Conservation (phyloP, 805 yeast species). For the Dipodascus geniculatus region DNA sequence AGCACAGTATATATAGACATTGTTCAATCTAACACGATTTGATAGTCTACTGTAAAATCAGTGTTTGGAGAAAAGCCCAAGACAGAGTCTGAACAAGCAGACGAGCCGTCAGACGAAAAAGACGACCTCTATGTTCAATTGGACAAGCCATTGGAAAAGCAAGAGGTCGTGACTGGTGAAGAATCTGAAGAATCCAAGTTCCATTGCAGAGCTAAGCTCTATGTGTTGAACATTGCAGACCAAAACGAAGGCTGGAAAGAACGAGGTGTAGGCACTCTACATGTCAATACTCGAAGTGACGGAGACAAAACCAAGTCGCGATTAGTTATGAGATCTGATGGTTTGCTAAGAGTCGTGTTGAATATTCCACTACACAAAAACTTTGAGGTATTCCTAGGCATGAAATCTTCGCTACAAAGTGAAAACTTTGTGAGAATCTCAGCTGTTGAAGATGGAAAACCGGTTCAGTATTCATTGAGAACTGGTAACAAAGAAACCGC, state of each 20-base stretch:
- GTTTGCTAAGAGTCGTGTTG: conserved; percentile 68
- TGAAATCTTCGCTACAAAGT: conserved; percentile 73
- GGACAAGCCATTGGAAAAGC: conserved; percentile 15
- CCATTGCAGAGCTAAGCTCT: conserved; percentile 66
- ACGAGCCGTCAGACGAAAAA: conserved; percentile 16
- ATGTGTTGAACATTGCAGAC: conserved; percentile 55
- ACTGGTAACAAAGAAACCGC: conserved; percentile 54
- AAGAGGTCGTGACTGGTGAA: conserved; percentile 69
- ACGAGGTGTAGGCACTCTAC: conserved; percentile 82
- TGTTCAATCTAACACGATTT: neutral
- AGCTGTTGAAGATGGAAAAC: conserved; percentile 50
- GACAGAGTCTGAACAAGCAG: conserved; percentile 5
- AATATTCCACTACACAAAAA: conserved; percentile 57
- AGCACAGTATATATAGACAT: no score
- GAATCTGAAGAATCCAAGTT: conserved; percentile 67
- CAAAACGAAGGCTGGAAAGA: conserved; percentile 86
- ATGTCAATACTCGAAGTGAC: conserved; percentile 42
- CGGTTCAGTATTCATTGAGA: conserved; percentile 75
- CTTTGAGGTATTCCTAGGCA: conserved; percentile 60
- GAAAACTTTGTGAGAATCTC: conserved; percentile 75
- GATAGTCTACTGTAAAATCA: conserved; percentile 24
- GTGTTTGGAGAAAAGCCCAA: conserved; percentile 2
- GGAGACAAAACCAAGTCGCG: conserved; percentile 36
- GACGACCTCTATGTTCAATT: conserved; percentile 14
- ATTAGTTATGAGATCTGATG: conserved; percentile 84